Base-by-base conservation (phyloP, 148 eudicot genomes). In the Simmondsia chinensis region DNA sequence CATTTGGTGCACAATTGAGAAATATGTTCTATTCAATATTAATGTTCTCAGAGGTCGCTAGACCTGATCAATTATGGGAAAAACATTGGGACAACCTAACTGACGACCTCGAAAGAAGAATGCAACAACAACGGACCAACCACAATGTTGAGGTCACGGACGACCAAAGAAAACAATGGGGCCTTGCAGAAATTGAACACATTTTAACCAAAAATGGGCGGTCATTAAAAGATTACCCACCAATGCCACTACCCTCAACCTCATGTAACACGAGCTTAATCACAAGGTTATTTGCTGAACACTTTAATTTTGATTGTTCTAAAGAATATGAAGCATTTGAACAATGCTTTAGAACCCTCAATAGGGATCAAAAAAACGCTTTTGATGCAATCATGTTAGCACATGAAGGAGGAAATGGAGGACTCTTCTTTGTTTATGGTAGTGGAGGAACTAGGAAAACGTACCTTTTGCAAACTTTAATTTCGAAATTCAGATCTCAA, bases 21-120 rank as follows among this genome's bases (percentile, higher is more conserved):
- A 26, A 11, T 14, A 50, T 37, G 43, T 34, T 37, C 19, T 36
- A 12, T 14, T 44, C 34, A 26, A 27, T 44, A n/a, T 7, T 44
- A 2, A 27, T 27, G n/a, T 14, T 44, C 17, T 44, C 48, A 15
- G 22, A 27, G 10, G 33, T 44, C 11, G 21, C 33, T 25, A 7
- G 28, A 14, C 48, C 22, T 4, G 10, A 27, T 5, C 10, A 28
- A 4, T 28, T 26, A 2, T 44, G 34, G 21, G 48, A 44, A 13
- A 6, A 27, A 14, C 48, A 44, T 44, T 44, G 48, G 34, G 20
- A 15, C 7, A 12, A 44, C 10, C 10, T 44, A 3, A 44, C 21
- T 26, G 21, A 27, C 3, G 48, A 27, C 10, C 10, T 44, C 3
- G 21, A 16, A 4, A 16, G 22, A 16, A 37, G 22, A n/a, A 7